Evolutionary conservation across 805 yeast genomes (phyloP).

Genomic region (Zygoascus tannicola): DNA sequence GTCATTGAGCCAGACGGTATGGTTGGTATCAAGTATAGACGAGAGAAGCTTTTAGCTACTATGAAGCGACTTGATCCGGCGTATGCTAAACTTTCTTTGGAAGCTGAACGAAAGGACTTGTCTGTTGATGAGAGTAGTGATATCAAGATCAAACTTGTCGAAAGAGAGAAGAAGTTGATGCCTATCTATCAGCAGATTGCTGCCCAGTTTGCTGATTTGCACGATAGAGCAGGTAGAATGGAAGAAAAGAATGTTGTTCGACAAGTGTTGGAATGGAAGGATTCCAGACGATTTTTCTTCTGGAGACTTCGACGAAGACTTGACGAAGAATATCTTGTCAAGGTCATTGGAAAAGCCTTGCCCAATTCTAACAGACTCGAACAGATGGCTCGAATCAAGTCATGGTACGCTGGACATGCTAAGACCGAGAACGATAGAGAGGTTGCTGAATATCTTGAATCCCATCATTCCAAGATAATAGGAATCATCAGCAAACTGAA

Average conservation of each 20-base stretch:
- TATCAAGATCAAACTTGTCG: constrained; percentile 55
- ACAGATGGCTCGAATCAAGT: constrained; percentile 74
- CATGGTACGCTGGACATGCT: constrained; percentile 70
- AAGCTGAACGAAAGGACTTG: constrained; percentile 40
- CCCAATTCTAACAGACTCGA: constrained; percentile 61
- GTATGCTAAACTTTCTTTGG: constrained; percentile 54
- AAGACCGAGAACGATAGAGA: constrained; percentile 64
- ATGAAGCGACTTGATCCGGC: constrained; percentile 81
- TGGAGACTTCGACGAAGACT: constrained; percentile 97
- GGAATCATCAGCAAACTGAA: constrained; percentile 16
- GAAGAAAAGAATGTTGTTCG: constrained; percentile 85
- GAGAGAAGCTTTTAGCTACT: constrained; percentile 81
- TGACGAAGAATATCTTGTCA: constrained; percentile 81
- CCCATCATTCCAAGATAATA: constrained; percentile 56
- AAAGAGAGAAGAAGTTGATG: constrained; percentile 68
- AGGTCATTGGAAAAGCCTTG: constrained; percentile 57
- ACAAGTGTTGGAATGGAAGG: constrained; percentile 74
- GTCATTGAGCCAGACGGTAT: constrained; percentile 98
- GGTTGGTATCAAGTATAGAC: constrained; percentile 97
- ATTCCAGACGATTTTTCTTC: constrained; percentile 94
- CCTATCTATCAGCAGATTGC: constrained; percentile 90
- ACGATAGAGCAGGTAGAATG: constrained; percentile 97
- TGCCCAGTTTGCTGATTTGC: constrained; percentile 95
- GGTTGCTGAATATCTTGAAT: constrained; percentile 81
- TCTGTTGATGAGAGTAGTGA: constrained; percentile 57